phyloP scores from a whole-genome alignment of 176 grass and related monocot species.

The Pontederia paniculata region DNA sequence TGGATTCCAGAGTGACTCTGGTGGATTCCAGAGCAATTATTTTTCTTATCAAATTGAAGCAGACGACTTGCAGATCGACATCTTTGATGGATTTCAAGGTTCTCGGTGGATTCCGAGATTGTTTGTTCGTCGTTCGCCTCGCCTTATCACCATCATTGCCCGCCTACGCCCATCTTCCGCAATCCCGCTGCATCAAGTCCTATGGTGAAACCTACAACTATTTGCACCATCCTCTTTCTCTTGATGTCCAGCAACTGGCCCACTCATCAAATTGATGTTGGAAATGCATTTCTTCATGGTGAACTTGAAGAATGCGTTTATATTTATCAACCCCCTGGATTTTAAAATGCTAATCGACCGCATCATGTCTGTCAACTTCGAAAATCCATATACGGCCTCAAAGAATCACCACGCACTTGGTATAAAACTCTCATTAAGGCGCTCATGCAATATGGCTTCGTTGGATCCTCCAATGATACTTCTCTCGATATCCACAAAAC shows the following conservation, averaged over 20 bases:
- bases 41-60: no score
- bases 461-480: neutral
- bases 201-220: neutral
- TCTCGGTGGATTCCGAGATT: no score
- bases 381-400: neutral
- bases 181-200: no score
- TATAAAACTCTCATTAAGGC: neutral
- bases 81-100: no score
- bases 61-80: no score
- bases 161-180: no score
- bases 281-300: constrained; percentile 3
- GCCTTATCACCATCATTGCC: no score
- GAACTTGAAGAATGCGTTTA: neutral
- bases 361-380: neutral
- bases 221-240: neutral
- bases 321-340: neutral
- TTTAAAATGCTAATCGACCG: neutral
- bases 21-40: no score
- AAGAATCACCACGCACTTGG: neutral
- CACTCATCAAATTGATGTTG: neutral
- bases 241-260: neutral
- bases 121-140: no score
- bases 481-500: neutral
- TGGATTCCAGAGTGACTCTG: no score
- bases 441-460: neutral